A percentile compares a stretch with the other conserved stretches of the same genome.
Conservation (phyloP, 139 green algal species). For the Spirogloea muscicola region DNA sequence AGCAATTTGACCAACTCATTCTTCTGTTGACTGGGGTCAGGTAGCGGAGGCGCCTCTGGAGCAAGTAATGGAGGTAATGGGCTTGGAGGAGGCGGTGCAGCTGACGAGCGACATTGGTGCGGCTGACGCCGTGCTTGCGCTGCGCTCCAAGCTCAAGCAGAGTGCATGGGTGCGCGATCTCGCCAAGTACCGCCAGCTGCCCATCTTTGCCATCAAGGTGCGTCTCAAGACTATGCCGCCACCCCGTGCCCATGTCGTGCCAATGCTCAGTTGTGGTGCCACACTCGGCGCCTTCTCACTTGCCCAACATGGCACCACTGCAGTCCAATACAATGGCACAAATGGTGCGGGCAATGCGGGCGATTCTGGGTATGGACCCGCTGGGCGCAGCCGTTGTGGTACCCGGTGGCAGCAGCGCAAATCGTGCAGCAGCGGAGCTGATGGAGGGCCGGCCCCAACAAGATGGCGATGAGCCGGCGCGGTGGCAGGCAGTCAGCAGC, state of each 20-base stretch:
- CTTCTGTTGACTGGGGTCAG: not conserved
- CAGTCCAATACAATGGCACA: conserved; percentile 46
- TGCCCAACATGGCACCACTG: not conserved
- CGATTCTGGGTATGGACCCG: conserved; percentile 41
- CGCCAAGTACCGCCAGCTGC: conserved; percentile 35
- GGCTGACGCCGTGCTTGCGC: conserved; percentile 45
- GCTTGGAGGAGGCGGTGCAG: not conserved
- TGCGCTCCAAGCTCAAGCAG: conserved; percentile 44
- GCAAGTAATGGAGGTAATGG: conserved; percentile 46
- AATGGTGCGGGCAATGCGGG: conserved; percentile 40
- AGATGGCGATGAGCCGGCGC: not conserved
- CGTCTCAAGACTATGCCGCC: not conserved
- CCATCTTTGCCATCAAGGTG: conserved; percentile 45
- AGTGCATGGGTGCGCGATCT: conserved; percentile 38
- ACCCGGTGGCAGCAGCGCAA: not conserved
- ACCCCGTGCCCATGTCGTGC: too few species aligned
- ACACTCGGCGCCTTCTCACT: not conserved
- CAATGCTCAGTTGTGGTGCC: not conserved
- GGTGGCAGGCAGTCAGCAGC: not conserved
- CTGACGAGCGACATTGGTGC: conserved; percentile 38
- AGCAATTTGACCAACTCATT: not conserved
- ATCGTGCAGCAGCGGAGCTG: not conserved
- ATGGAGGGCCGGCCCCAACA: not conserved
- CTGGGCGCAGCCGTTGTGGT: not conserved
- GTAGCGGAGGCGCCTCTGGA: conserved; percentile 24